Conservation (phyloP, 805 yeast genomes). For the Metschnikowia similis region DNA sequence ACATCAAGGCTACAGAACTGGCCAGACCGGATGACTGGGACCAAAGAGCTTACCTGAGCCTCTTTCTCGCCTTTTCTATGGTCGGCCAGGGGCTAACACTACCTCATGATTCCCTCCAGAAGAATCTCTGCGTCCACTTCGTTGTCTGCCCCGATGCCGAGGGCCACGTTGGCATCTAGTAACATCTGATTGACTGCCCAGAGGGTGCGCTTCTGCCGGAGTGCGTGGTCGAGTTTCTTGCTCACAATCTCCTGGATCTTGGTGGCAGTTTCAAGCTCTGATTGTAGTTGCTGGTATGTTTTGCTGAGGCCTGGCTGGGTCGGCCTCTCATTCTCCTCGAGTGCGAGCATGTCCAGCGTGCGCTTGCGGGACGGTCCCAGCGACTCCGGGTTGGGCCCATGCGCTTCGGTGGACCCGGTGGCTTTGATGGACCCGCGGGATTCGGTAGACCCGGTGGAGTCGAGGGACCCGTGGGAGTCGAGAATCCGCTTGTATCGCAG, state of each 20-base stretch:
- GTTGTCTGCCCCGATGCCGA: slow-evolving; percentile 30
- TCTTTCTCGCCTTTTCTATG: too few species aligned
- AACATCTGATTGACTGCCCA: slow-evolving; percentile 42
- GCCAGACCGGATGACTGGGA: too few species aligned
- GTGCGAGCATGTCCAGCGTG: slow-evolving; percentile 1
- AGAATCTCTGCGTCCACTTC: slow-evolving; percentile 17
- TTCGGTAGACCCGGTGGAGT: too few species aligned
- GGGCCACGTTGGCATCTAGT: slow-evolving; percentile 38
- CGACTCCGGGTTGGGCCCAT: neutral
- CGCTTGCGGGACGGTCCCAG: slow-evolving; percentile 7
- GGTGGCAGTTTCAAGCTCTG: slow-evolving; percentile 33
- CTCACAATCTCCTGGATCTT: slow-evolving; percentile 37
- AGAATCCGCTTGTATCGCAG: slow-evolving; percentile 27
- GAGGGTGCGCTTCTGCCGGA: slow-evolving; percentile 31
- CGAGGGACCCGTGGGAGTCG: neutral
- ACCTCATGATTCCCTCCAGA: slow-evolving; percentile 8
- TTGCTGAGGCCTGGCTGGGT: neutral
- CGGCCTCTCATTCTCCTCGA: neutral
- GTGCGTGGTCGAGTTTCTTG: slow-evolving; percentile 21
- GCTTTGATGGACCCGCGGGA: too few species aligned
- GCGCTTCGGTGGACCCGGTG: too few species aligned
- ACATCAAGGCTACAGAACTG: too few species aligned
- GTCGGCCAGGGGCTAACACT: too few species aligned
- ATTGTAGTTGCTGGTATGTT: slow-evolving; percentile 23
- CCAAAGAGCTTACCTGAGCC: too few species aligned